phyloP scores from a whole-genome alignment of 306 rosid genomes.

The Vigna unguiculata region DNA sequence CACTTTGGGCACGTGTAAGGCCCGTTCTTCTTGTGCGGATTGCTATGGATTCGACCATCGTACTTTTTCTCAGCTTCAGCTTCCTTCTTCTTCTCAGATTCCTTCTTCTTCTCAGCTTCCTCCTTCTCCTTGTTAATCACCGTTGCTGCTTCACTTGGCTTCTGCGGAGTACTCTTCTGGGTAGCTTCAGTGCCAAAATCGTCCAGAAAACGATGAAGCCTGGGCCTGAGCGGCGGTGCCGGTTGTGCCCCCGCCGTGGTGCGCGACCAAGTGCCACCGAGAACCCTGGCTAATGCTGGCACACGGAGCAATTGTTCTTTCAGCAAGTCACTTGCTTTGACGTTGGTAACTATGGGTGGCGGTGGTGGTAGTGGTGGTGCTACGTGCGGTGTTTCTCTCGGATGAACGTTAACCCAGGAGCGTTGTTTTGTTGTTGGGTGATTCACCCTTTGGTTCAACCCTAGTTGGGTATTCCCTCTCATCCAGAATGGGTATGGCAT shows the following conservation, averaged over 20 bases:
- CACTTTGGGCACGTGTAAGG: conserved; percentile 40
- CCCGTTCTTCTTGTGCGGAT: conserved; percentile 26
- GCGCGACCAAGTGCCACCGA: background rate
- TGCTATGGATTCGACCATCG: conserved; percentile 34
- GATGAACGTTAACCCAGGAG: background rate
- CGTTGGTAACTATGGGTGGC: no score
- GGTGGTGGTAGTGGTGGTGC: no score
- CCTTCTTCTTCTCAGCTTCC: background rate
- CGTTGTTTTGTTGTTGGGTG: background rate
- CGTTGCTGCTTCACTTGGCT: background rate
- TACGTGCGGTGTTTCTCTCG: background rate
- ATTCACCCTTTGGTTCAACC: background rate
- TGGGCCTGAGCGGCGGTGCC: background rate
- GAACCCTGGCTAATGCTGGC: background rate
- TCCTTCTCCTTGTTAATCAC: background rate
- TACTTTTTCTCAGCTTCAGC: background rate
- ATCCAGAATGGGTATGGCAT: no score
- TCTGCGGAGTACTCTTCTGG: no score
- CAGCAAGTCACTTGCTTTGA: background rate
- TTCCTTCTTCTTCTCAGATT: no score
- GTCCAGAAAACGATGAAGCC: no score
- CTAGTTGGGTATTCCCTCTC: background rate
- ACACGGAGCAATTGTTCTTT: background rate
- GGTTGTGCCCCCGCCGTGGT: background rate
- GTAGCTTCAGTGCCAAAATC: no score